Evolutionary conservation across 129 eudicot genomes (phyloP).

Genomic region (Centaurea solstitialis): DNA sequence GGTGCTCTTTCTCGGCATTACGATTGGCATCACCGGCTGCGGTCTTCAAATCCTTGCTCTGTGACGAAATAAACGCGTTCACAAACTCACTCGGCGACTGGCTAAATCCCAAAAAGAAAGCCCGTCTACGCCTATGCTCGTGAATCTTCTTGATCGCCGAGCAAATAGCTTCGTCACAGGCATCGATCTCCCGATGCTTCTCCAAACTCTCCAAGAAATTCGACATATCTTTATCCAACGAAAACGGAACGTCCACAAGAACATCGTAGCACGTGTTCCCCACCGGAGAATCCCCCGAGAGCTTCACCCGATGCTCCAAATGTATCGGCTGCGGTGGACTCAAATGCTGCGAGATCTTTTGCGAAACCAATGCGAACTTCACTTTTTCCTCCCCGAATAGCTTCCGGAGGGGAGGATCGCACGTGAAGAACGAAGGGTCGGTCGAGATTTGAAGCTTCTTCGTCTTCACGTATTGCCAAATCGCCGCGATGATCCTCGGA

Average conservation of each 20-base stretch:
- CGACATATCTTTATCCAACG: slow-evolving; percentile 70
- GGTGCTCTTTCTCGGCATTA: slow-evolving; percentile 66
- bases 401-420: slow-evolving; percentile 79
- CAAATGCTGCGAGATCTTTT: slow-evolving; percentile 67
- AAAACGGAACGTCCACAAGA: slow-evolving; percentile 77
- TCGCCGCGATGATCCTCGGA: slow-evolving; percentile 65
- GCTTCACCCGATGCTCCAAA: slow-evolving; percentile 78
- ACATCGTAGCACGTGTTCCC: slow-evolving; percentile 89
- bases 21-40: slow-evolving; percentile 72
- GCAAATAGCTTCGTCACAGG: slow-evolving; percentile 73
- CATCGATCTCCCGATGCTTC: slow-evolving; percentile 76
- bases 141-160: slow-evolving; percentile 81
- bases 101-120: slow-evolving; percentile 94
- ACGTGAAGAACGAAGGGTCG: slow-evolving; percentile 71
- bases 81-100: slow-evolving; percentile 92
- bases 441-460: slow-evolving; percentile 69
- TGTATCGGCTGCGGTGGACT: slow-evolving; percentile 78
- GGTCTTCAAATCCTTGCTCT: slow-evolving; percentile 80
- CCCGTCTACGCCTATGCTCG: slow-evolving; percentile 75
- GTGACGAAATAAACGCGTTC: slow-evolving; percentile 73
- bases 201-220: slow-evolving; percentile 63
- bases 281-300: slow-evolving; percentile 63
- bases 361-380: slow-evolving; percentile 64
- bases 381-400: slow-evolving; percentile 86
- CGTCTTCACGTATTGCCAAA: slow-evolving; percentile 84